These are phyloP conservation scores for Neocallimastix lanati DNA, from an alignment of 192 early-diverging fungal genomes.

Conservation along the genomic window DNA sequence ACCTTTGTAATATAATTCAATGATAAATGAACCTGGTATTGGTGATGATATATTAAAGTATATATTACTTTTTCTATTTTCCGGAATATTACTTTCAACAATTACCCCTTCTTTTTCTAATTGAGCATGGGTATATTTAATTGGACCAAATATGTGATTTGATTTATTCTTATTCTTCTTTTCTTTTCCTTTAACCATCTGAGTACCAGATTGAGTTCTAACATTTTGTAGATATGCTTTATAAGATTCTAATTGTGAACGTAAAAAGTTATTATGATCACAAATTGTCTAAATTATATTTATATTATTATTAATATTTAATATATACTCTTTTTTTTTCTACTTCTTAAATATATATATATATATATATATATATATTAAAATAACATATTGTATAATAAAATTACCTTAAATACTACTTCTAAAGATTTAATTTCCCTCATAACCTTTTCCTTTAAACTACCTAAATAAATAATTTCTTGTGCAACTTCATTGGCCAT, in stretches of 20 bases:
- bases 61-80: constrained; percentile 64
- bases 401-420: constrained; percentile 59
- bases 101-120: constrained; percentile 88
- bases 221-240: constrained; percentile 91
- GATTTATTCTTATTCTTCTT: constrained; percentile 10
- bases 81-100: constrained; percentile 75
- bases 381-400: too few species aligned
- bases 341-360: too few species aligned
- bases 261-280: constrained; percentile 83
- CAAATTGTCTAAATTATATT: constrained; percentile 49
- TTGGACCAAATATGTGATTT: constrained; percentile 24
- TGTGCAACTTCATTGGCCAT: constrained; percentile 76
- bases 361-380: too few species aligned
- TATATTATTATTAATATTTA: too few species aligned
- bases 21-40: constrained; percentile 73
- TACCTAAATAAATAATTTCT: constrained; percentile 79
- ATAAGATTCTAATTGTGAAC: constrained; percentile 78
- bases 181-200: constrained; percentile 13
- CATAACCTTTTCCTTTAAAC: constrained; percentile 69
- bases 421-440: constrained; percentile 60
- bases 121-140: constrained; percentile 64
- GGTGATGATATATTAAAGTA: constrained; percentile 80
- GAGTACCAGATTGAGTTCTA: constrained; percentile 50
- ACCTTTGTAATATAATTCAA: constrained; percentile 72
- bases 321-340: too few species aligned